A percentile compares a stretch with the other conserved stretches of the same genome.
Conservation (phyloP, 768 basidiomycete species). For the Trametes sanguinea region DNA sequence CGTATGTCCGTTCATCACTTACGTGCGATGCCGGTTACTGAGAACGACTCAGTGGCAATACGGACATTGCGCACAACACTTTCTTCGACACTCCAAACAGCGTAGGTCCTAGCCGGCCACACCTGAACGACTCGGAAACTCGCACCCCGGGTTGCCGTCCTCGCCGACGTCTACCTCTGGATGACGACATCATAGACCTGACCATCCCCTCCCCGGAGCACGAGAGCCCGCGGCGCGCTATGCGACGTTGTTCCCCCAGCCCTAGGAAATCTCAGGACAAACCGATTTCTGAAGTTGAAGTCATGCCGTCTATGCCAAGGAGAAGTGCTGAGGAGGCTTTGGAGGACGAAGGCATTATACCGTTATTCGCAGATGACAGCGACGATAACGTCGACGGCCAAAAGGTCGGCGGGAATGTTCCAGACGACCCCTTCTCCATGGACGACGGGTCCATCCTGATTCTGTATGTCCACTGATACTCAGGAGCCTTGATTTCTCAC, state of each 20-base stretch:
- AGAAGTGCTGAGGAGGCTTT: neutral
- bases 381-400: slow-evolving; percentile 32
- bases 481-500: neutral
- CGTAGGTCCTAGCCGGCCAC: too few relatives aligned
- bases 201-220: slow-evolving; percentile 17
- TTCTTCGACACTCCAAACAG: slow-evolving; percentile 34
- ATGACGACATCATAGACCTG: slow-evolving; percentile 20
- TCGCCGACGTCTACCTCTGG: neutral
- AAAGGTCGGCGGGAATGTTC: neutral
- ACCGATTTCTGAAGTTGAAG: neutral
- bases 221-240: neutral
- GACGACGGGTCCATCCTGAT: slow-evolving; percentile 39
- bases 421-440: slow-evolving; percentile 10
- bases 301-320: neutral
- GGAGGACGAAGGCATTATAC: neutral
- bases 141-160: neutral
- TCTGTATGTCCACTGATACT: slow-evolving; percentile 8
- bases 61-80: neutral
- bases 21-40: too few relatives aligned
- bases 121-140: neutral
- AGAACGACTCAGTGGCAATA: too few relatives aligned
- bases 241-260: neutral
- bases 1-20: too few relatives aligned
- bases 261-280: neutral
- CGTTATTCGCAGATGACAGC: slow-evolving; percentile 23